Percentiles rank a stretch among this genome's conserved stretches.
phyloP scores from a whole-genome alignment of 345 rosid genomes.

The Boechera divaricarpa region DNA sequence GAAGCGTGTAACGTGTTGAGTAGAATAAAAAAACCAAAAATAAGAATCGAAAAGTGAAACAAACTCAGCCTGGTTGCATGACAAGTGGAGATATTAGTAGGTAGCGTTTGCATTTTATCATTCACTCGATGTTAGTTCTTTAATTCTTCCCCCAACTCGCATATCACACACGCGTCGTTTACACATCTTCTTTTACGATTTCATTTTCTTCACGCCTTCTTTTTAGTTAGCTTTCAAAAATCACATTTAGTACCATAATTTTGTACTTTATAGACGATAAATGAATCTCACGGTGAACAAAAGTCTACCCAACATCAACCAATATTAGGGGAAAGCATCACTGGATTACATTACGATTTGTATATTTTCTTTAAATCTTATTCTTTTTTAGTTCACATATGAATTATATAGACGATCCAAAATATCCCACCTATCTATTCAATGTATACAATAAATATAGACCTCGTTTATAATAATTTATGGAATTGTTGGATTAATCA shows the following conservation, averaged over 20 bases:
- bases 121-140: slow-evolving; percentile 29
- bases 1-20: slow-evolving; percentile 46
- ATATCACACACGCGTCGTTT: slow-evolving; percentile 24
- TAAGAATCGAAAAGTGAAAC: slow-evolving; percentile 40
- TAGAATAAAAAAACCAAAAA: neutral
- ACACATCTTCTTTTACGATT: neutral
- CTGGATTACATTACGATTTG: slow-evolving; percentile 3
- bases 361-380: neutral
- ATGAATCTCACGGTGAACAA: slow-evolving; percentile 28
- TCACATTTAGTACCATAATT: slow-evolving; percentile 7
- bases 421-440: neutral
- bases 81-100: slow-evolving; percentile 72
- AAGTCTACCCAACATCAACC: slow-evolving; percentile 39
- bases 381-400: neutral
- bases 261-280: slow-evolving; percentile 26
- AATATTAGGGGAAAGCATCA: slow-evolving; percentile 9
- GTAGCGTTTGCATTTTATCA: slow-evolving; percentile 60
- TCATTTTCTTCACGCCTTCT: slow-evolving; percentile 42
- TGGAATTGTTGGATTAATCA: slow-evolving; percentile 4
- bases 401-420: slow-evolving; percentile 13
- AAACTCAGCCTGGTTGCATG: slow-evolving; percentile 64
- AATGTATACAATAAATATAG: slow-evolving; percentile 1
- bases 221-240: slow-evolving; percentile 24
- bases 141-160: slow-evolving; percentile 28
- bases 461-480: neutral